Conservation (phyloP, 2,329 filamentous ascomycete species). For the Dendryphion nanum region DNA sequence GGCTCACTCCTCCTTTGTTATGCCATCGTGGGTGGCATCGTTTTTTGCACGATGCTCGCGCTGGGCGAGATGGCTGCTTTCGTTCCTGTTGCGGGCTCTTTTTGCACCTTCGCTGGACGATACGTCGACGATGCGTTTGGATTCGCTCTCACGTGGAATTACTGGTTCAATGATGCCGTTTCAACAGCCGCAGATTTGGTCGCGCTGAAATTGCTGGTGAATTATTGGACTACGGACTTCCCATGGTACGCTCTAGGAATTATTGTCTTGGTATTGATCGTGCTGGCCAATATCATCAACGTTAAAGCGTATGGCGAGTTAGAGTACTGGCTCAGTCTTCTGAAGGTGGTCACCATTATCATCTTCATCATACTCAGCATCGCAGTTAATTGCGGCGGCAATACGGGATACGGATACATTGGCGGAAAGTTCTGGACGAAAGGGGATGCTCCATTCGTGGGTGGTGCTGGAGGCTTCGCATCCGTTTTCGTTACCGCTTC, state of each 20-base stretch:
- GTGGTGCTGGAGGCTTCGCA: conserved; percentile 53
- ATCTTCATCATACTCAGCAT: conserved; percentile 35
- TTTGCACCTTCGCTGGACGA: conserved; percentile 29
- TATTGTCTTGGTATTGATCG: conserved; percentile 33
- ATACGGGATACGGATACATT: conserved; percentile 20
- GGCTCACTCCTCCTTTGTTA: conserved; percentile 36
- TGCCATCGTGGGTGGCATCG: conserved; percentile 31
- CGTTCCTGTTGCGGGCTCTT: conserved; percentile 34
- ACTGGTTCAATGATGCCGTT: conserved; percentile 32
- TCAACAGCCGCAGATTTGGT: conserved; percentile 33
- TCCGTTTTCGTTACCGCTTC: conserved; percentile 73
- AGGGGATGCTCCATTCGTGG: conserved; percentile 54
- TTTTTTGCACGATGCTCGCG: conserved; percentile 36
- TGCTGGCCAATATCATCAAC: conserved; percentile 36
- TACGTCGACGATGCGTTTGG: conserved; percentile 63
- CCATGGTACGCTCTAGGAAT: conserved; percentile 28
- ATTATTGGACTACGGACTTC: conserved; percentile 38
- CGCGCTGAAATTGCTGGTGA: conserved; percentile 31
- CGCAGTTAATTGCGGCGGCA: conserved; percentile 27
- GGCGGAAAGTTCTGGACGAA: conserved; percentile 67
- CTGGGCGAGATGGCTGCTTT: conserved; percentile 40
- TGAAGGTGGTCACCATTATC: conserved; percentile 36
- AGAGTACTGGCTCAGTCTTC: conserved; percentile 33
- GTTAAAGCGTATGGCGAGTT: conserved; percentile 35
- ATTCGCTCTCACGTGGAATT: conserved; percentile 31